Percentiles rank a stretch among this genome's conserved stretches.
These are phyloP conservation scores for Fallopia convolvulus DNA, from an alignment of 148 eudicot genomes.

Conservation along the genomic window DNA sequence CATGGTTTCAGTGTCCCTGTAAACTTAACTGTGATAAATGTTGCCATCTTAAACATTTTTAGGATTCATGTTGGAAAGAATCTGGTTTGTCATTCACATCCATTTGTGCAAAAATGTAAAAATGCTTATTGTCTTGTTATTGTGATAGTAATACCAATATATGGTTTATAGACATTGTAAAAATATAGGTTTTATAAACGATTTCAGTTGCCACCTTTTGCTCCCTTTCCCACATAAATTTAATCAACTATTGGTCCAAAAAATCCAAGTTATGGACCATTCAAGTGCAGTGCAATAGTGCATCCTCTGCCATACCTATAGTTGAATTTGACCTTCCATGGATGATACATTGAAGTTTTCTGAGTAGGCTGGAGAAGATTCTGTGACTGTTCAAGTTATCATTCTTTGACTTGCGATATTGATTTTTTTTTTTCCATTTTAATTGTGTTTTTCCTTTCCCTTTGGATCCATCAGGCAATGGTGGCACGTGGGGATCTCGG, in stretches of 20 bases:
- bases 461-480: conserved; percentile 58
- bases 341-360: background rate
- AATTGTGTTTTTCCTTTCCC: background rate
- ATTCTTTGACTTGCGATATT: background rate
- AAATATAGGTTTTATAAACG: background rate
- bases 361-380: background rate
- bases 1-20: background rate
- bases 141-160: background rate
- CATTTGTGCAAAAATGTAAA: background rate
- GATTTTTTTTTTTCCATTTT: background rate
- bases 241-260: background rate
- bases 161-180: background rate
- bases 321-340: too few relatives aligned
- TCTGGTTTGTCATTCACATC: background rate
- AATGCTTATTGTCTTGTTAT: background rate
- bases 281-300: background rate
- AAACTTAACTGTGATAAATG: background rate
- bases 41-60: background rate
- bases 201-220: background rate
- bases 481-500: conserved; percentile 99
- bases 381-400: background rate
- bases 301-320: background rate
- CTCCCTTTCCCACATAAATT: background rate
- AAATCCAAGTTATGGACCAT: background rate
- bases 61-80: background rate